These are phyloP conservation scores for Metschnikowia chrysomelidarum DNA, from an alignment of 805 yeast genomes.

Conservation along the genomic window DNA sequence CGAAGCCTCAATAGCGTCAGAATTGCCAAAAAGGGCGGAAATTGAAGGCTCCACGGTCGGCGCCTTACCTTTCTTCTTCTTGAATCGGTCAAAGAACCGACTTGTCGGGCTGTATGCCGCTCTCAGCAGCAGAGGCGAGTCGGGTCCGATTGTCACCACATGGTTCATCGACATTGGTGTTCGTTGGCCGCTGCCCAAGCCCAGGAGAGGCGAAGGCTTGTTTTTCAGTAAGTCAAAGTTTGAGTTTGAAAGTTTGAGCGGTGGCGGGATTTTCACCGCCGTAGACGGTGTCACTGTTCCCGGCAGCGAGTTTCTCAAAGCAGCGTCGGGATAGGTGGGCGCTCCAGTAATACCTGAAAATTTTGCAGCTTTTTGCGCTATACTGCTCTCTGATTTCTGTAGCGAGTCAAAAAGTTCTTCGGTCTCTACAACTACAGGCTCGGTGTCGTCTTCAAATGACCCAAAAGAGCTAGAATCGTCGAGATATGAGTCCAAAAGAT, in stretches of 20 bases:
- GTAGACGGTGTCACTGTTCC: neutral
- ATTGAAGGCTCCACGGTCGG: slow-evolving; percentile 27
- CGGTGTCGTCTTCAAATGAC: slow-evolving; percentile 22
- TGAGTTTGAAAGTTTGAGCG: slow-evolving; percentile 14
- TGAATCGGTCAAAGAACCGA: slow-evolving; percentile 32
- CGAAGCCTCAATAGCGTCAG: neutral
- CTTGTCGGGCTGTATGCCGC: slow-evolving; percentile 40
- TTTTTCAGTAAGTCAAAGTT: slow-evolving; percentile 9
- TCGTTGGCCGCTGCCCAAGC: slow-evolving; percentile 1
- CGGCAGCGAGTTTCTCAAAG: slow-evolving; percentile 6
- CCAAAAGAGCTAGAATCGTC: slow-evolving; percentile 34
- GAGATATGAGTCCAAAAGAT: slow-evolving; percentile 40
- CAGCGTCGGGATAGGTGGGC: slow-evolving; percentile 4
- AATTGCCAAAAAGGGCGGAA: slow-evolving; percentile 29
- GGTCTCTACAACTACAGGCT: slow-evolving; percentile 8
- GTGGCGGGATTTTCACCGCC: slow-evolving; percentile 6
- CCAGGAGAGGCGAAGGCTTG: slow-evolving; percentile 7
- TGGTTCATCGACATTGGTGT: slow-evolving; percentile 27
- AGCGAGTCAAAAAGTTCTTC: slow-evolving; percentile 7
- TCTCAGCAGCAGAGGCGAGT: slow-evolving; percentile 32
- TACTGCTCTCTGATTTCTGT: slow-evolving; percentile 1
- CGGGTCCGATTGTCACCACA: slow-evolving; percentile 37
- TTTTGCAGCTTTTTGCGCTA: too few relatives aligned
- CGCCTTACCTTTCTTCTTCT: slow-evolving; percentile 19
- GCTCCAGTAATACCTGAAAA: too few relatives aligned